These are phyloP conservation scores for Pseudogymnoascus sp. DNA, from an alignment of 2,329 filamentous ascomycete species.

Conservation along the genomic window DNA sequence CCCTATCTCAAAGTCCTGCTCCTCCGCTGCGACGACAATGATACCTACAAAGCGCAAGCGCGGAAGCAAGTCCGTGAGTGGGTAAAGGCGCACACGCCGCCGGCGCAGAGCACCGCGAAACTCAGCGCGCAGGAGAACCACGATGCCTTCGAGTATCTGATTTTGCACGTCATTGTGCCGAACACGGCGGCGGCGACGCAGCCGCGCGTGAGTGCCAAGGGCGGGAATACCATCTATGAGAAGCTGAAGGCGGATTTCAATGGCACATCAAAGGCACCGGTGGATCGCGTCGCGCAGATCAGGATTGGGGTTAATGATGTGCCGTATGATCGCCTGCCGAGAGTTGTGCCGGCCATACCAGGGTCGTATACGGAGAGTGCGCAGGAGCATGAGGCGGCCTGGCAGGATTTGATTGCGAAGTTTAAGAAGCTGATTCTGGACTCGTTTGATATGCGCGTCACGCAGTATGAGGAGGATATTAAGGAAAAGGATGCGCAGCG, in stretches of 20 bases:
- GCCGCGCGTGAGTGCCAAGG: constrained; percentile 55
- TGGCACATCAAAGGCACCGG: constrained; percentile 59
- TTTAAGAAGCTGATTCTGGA: constrained; percentile 79
- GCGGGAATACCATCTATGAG: constrained; percentile 77
- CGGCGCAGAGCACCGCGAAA: constrained; percentile 45
- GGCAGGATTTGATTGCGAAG: constrained; percentile 76
- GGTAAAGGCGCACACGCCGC: constrained; percentile 69
- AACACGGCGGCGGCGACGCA: constrained; percentile 76
- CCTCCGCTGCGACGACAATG: constrained; percentile 90
- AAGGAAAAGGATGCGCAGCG: constrained; percentile 86
- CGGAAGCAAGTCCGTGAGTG: constrained; percentile 79
- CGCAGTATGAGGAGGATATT: constrained; percentile 95
- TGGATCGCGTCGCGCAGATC: constrained; percentile 79
- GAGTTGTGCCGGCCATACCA: constrained; percentile 55
- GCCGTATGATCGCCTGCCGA: constrained; percentile 55
- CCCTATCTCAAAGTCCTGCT: constrained; percentile 89
- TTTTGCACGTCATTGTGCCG: constrained; percentile 84
- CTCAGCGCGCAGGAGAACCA: constrained; percentile 76
- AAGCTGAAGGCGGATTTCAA: constrained; percentile 90
- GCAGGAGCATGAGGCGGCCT: constrained; percentile 72
- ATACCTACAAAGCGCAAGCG: constrained; percentile 77
- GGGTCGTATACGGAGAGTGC: constrained; percentile 61
- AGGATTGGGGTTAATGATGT: constrained; percentile 66
- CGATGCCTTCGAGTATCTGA: constrained; percentile 92
- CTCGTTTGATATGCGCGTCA: constrained; percentile 84